Conservation (phyloP, 2,329 filamentous ascomycete species). For the Podosphaera leucotricha region DNA sequence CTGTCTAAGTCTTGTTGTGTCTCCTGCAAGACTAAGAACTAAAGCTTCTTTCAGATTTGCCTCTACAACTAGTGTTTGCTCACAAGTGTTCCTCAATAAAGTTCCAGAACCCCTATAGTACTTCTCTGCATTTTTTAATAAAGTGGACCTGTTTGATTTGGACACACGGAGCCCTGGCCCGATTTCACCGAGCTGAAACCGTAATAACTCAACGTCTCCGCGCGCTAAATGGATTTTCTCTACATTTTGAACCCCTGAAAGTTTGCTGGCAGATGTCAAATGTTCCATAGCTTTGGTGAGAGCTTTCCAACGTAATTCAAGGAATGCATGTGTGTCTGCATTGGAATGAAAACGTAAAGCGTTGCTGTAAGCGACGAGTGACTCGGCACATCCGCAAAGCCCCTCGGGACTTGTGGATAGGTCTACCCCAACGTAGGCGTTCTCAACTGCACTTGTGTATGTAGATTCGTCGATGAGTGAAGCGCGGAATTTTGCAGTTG, state of each 20-base stretch:
- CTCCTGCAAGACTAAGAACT: not conserved
- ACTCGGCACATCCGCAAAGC: conserved; percentile 1
- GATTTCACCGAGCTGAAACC: conserved; percentile 26
- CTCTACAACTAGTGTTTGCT: not conserved
- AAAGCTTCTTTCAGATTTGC: conserved; percentile 1
- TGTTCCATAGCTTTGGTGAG: conserved; percentile 25
- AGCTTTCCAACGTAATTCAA: conserved; percentile 24
- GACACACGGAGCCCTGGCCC: conserved; percentile 4
- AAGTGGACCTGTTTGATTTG: not conserved
- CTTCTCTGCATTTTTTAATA: conserved; percentile 1
- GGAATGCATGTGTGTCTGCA: conserved; percentile 3
- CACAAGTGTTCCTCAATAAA: not conserved
- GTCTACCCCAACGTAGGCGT: conserved; percentile 3
- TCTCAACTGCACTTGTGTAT: conserved; percentile 22
- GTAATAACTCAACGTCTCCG: conserved; percentile 30
- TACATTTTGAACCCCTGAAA: conserved; percentile 24
- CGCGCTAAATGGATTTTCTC: conserved; percentile 28
- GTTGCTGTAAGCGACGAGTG: conserved; percentile 26
- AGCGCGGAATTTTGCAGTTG: conserved; percentile 31
- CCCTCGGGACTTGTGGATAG: conserved; percentile 2
- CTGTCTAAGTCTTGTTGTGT: not conserved
- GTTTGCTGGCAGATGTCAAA: conserved; percentile 26
- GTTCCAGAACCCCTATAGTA: conserved; percentile 1
- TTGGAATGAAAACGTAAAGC: conserved; percentile 15
- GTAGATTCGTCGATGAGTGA: conserved; percentile 24